phyloP scores from a whole-genome alignment of 169 alveolate genomes.

The Nephromyces sp. region DNA sequence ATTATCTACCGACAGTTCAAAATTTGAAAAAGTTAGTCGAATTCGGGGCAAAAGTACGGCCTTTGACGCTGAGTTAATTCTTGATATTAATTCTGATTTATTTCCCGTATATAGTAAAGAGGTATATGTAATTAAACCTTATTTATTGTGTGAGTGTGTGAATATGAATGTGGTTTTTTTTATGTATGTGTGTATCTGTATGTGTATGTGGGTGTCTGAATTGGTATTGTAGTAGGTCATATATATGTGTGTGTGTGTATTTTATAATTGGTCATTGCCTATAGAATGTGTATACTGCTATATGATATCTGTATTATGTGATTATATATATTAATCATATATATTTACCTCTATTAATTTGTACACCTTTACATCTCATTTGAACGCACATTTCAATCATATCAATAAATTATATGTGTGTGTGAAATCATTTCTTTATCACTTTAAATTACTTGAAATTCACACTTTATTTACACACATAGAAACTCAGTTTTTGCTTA shows the following conservation, averaged over 20 bases:
- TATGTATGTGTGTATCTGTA: neutral
- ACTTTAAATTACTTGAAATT: no score
- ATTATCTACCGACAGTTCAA: conserved; percentile 70
- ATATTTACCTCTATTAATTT: neutral
- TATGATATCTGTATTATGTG: neutral
- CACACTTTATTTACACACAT: no score
- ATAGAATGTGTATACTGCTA: neutral
- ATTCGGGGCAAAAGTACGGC: conserved; percentile 78
- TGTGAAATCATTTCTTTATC: no score
- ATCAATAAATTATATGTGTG: no score
- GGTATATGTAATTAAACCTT: conserved; percentile 42
- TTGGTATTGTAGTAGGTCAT: neutral
- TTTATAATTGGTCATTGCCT: neutral
- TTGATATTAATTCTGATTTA: conserved; percentile 72
- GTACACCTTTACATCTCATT: no score
- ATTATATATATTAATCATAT: neutral
- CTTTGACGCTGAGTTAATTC: conserved; percentile 75
- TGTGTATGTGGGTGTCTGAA: neutral
- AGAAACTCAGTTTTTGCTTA: neutral
- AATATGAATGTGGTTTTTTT: neutral
- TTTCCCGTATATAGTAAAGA: conserved; percentile 68
- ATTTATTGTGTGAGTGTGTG: no score
- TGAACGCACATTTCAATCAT: no score
- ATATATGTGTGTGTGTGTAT: neutral
- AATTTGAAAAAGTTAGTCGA: conserved; percentile 75